Percentiles rank a stretch among this genome's conserved stretches.
phyloP scores from a whole-genome alignment of 2,329 filamentous ascomycete genomes.

The Trichoderma cornu-damae region DNA sequence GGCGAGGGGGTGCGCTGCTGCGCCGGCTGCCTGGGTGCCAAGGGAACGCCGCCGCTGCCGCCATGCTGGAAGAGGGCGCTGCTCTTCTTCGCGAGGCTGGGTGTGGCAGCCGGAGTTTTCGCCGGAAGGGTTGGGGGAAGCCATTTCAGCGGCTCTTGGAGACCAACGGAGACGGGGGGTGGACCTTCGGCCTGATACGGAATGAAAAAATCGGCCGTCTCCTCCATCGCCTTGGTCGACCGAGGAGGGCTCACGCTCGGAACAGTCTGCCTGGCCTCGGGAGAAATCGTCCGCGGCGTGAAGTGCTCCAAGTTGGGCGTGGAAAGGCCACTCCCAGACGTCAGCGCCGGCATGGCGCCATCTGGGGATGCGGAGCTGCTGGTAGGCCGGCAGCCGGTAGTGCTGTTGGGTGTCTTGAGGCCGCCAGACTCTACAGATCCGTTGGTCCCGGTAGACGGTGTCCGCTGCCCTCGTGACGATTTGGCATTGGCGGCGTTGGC shows the following conservation, averaged over 20 bases:
- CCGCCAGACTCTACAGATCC: constrained; percentile 1
- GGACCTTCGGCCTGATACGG: constrained; percentile 54
- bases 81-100: constrained; percentile 35
- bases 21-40: constrained; percentile 30
- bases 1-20: neutral
- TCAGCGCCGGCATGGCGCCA: constrained; percentile 23
- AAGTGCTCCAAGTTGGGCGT: constrained; percentile 26
- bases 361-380: neutral
- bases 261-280: constrained; percentile 24
- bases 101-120: constrained; percentile 30
- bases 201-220: constrained; percentile 42
- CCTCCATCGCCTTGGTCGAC: constrained; percentile 26
- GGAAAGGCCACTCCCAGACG: constrained; percentile 24
- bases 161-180: constrained; percentile 34
- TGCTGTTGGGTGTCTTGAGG: constrained; percentile 10
- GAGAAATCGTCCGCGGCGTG: constrained; percentile 22
- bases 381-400: neutral
- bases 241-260: constrained; percentile 31
- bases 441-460: constrained; percentile 5
- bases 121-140: constrained; percentile 42
- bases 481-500: neutral
- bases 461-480: neutral
- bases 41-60: constrained; percentile 45
- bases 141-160: constrained; percentile 45
- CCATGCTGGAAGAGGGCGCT: constrained; percentile 36